Conservation (phyloP, 164 flowering plant genomes). For the Santalum album region DNA sequence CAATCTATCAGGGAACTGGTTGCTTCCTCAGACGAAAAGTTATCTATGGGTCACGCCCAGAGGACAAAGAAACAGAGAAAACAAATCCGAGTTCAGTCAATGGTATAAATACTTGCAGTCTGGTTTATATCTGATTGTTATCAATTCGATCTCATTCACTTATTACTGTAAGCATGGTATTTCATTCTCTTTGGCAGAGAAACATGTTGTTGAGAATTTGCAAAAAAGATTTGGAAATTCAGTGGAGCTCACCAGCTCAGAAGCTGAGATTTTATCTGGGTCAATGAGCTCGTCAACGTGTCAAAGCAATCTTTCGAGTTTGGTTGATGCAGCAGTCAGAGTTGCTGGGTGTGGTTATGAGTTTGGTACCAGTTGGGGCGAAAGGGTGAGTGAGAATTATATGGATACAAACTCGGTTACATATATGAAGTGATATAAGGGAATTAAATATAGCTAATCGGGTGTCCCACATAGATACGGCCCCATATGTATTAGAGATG, state of each 20-base stretch:
- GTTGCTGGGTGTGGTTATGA: slow-evolving; percentile 44
- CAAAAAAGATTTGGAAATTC: slow-evolving; percentile 28
- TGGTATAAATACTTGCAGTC: not conserved
- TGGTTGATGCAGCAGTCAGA: slow-evolving; percentile 26
- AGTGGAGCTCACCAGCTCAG: slow-evolving; percentile 22
- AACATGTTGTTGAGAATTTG: not conserved
- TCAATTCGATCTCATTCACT: too few species aligned
- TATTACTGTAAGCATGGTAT: too few species aligned
- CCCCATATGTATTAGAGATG: too few species aligned
- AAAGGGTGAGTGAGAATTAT: slow-evolving; percentile 19
- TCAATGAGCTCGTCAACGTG: not conserved
- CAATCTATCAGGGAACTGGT: slow-evolving; percentile 39
- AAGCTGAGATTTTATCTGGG: slow-evolving; percentile 10
- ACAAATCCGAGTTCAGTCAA: not conserved
- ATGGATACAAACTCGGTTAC: too few species aligned
- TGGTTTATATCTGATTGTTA: too few species aligned
- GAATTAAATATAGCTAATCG: too few species aligned
- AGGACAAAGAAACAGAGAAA: slow-evolving; percentile 3
- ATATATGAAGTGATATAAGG: too few species aligned
- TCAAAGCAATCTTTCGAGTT: slow-evolving; percentile 9
- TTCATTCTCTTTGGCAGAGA: too few species aligned
- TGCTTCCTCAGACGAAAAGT: slow-evolving; percentile 50
- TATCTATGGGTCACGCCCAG: slow-evolving; percentile 40
- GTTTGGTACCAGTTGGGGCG: slow-evolving; percentile 41
- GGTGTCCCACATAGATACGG: too few species aligned